Base-by-base conservation (phyloP, 352 stramenopile genomes). In the Pythium brachiatum region DNA sequence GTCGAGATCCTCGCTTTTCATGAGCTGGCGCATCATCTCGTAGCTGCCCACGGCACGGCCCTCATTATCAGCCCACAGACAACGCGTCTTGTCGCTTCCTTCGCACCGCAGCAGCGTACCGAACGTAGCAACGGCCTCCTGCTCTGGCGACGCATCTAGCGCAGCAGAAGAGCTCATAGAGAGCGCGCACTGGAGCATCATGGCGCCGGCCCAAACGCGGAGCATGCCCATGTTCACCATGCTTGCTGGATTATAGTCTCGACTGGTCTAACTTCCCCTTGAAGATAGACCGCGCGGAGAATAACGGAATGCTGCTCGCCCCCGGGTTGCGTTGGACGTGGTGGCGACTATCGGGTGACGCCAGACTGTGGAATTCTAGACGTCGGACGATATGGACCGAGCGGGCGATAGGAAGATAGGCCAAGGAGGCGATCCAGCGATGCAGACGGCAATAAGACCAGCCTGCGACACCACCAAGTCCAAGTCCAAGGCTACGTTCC, bases 1-100 rank as follows among this genome's bases (percentile, higher is more conserved):
- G 52, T 70, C 59, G 16, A 78, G 60, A 21, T 79, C 62, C 60
- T 90, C 73, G 41, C 65, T 70, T 31, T 60, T 56, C 61, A 92
- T 68, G 51, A 90, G 74, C 57, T 89, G 76, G n/a, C 68, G 78
- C 69, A 88, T 78, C 62, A 92, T 78, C 31, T 68, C 72, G 32
- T 73, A 60, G 26, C 72, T 57, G 1, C 44, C 9, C 43, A 90
- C 73, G 9, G 69, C 59, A 12, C 68, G 29, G 25, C 81, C 78
- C 8, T 74, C 46, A 2, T 53, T 67, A 54, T 75, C 81, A n/a
- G 72, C 69, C 81, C 83, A 93, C 44, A 85, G 66, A 57, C 83
- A 93, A 1, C 65, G 67, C 16, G 47, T 44, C 23, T 39, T 32
- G 36, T 39, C 43, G 26, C 31, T 41, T 29, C 60, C 60, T 32